Percentiles rank a stretch among this genome's conserved stretches.
These are phyloP conservation scores for Diplodia intermedia DNA, from an alignment of 2,329 filamentous ascomycete genomes.

Conservation along the genomic window DNA sequence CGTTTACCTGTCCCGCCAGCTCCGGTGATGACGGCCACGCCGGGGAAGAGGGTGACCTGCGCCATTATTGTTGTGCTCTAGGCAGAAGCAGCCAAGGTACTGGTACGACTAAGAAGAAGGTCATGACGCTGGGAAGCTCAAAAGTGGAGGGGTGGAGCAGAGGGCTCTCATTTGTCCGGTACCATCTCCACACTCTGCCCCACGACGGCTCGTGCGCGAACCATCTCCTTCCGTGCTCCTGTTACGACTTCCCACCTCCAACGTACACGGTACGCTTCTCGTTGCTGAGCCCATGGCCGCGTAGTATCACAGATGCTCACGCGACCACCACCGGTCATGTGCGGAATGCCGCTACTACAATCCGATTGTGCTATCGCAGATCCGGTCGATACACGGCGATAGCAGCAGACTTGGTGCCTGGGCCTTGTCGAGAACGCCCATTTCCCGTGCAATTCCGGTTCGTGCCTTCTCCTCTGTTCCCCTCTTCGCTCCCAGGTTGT, in stretches of 20 bases:
- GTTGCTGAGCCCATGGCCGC: background rate
- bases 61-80: constrained; percentile 1
- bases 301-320: background rate
- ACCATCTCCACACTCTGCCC: background rate
- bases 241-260: too few species aligned
- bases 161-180: constrained; percentile 1
- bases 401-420: background rate
- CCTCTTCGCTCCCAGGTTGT: too few species aligned
- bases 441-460: too few species aligned
- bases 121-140: constrained; percentile 1
- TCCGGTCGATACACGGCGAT: background rate
- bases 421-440: background rate
- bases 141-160: constrained; percentile 19
- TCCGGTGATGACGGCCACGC: constrained; percentile 45
- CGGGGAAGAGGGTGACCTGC: constrained; percentile 36
- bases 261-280: too few species aligned
- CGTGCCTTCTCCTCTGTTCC: too few species aligned
- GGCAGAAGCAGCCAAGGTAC: background rate
- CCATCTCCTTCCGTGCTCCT: background rate
- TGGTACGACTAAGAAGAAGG: background rate
- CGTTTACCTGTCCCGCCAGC: constrained; percentile 45
- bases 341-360: background rate
- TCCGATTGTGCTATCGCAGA: background rate
- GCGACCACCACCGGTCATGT: background rate
- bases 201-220: constrained; percentile 5